Evolutionary conservation across 352 stramenopile genomes (phyloP).

Genomic region (Phytophthora cryptogea): DNA sequence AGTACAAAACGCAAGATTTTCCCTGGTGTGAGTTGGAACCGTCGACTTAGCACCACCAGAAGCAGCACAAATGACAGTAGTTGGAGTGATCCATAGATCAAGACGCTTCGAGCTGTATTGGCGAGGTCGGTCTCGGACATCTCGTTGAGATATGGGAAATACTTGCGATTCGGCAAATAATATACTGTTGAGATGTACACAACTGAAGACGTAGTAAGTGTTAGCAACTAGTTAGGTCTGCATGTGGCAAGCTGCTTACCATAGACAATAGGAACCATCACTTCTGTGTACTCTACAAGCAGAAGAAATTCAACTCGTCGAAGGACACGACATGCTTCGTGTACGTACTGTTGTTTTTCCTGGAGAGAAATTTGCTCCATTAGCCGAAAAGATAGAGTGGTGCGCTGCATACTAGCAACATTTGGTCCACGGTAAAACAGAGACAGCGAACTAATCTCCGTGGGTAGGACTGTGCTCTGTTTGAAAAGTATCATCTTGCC

Average conservation of each 20-base stretch:
- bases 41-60: slow-evolving; percentile 14
- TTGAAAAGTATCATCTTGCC: slow-evolving; percentile 5
- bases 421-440: slow-evolving; percentile 1
- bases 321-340: slow-evolving; percentile 36
- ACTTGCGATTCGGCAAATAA: slow-evolving; percentile 33
- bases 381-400: background rate
- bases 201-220: background rate
- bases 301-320: slow-evolving; percentile 39
- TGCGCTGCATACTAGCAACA: background rate
- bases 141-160: slow-evolving; percentile 21
- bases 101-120: slow-evolving; percentile 23
- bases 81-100: slow-evolving; percentile 35
- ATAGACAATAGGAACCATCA: slow-evolving; percentile 41
- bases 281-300: slow-evolving; percentile 41
- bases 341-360: slow-evolving; percentile 25
- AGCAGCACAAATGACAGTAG: slow-evolving; percentile 38
- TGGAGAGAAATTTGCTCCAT: slow-evolving; percentile 12
- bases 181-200: slow-evolving; percentile 40
- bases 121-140: slow-evolving; percentile 19
- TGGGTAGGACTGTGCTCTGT: slow-evolving; percentile 4
- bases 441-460: background rate
- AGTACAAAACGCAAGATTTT: slow-evolving; percentile 18
- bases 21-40: slow-evolving; percentile 31
- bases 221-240: background rate
- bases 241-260: slow-evolving; percentile 9